Evolutionary conservation across 306 rosid genomes (phyloP), one percentile per base, ranked within the genome.

Genomic region (cucumber (Cucumis sativus)): DNA sequence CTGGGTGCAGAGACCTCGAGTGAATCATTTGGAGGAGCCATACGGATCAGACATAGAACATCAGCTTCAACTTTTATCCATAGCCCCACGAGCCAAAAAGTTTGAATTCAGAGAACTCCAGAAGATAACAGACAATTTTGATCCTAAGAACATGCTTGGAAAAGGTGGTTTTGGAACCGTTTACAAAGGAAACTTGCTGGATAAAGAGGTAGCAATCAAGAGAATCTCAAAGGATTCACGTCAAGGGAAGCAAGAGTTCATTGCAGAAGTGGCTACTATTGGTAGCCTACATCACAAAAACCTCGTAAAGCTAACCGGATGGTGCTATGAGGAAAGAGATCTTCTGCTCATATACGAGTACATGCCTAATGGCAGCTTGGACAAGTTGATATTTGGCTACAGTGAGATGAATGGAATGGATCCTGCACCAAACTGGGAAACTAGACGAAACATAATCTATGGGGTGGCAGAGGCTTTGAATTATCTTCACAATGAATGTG

Each of bases 91-190:
- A 82, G 83, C 88, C 10, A 9, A 41, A n/a, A 89, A 89, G 74
- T 92, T 88, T 57, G 4, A 12, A 37, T 76, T 92, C 1, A 56
- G 56, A 45, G 90, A 89, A 65, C 84, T 92, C 5, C 79, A 59
- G 79, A 85, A 74, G 54, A 90, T 92, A 52, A 90, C 98, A 6
- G 81, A 79, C 43, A 82, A 85, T 66, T 92, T 92, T 76, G 84
- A 78, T 77, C 89, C 21, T 23, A 89, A 85, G 23, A 86, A 88
- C 83, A 88, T 80, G 84, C 98, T 92, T 2, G 96, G 98, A 13
- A 49, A 81, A 83, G 98, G 98, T 2, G 98, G 98, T 0, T 92
- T 90, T 69, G 98, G 96, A 81, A 92, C 92, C 0, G 97, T 92
- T 6, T 92, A 85, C 37, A 90, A 78, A 54, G 97, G 97, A 45